Percentiles rank a stretch among this genome's conserved stretches.
phyloP scores from a whole-genome alignment of 257 asterid genomes.

The Fraxinus pennsylvanica region DNA sequence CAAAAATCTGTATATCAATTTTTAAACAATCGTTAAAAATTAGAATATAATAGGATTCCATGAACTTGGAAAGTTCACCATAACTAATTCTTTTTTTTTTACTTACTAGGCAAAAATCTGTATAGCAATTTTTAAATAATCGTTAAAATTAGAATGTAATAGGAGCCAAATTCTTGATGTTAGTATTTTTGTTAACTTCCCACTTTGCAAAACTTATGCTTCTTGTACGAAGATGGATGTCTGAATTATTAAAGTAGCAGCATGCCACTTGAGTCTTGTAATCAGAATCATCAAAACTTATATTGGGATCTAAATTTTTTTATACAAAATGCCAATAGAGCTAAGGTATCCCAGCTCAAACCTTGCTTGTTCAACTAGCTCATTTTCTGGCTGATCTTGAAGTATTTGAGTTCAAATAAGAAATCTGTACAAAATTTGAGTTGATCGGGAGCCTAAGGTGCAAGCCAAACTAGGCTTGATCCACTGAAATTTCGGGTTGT shows the following conservation, averaged over 20 bases:
- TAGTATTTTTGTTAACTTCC: neutral
- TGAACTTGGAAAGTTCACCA: neutral
- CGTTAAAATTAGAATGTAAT: neutral
- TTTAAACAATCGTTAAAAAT: neutral
- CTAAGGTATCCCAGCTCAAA: neutral
- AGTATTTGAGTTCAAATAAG: neutral
- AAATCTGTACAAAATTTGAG: neutral
- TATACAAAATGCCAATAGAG: neutral
- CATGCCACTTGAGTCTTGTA: neutral
- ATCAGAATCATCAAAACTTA: neutral
- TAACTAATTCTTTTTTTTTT: neutral
- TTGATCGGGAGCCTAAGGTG: neutral
- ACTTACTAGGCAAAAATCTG: neutral
- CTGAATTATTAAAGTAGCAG: neutral
- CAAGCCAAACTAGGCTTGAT: neutral
- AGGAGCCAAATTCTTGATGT: neutral
- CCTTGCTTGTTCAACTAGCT: neutral
- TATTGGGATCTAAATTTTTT: neutral
- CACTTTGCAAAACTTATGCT: neutral
- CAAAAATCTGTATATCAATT: neutral
- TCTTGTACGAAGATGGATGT: neutral
- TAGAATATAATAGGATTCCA: neutral
- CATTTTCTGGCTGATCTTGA: neutral
- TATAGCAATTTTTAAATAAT: neutral
- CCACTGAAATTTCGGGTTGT: neutral